Evolutionary conservation across 139 green algal genomes (phyloP).

Genomic region (Coelastrella sp.): DNA sequence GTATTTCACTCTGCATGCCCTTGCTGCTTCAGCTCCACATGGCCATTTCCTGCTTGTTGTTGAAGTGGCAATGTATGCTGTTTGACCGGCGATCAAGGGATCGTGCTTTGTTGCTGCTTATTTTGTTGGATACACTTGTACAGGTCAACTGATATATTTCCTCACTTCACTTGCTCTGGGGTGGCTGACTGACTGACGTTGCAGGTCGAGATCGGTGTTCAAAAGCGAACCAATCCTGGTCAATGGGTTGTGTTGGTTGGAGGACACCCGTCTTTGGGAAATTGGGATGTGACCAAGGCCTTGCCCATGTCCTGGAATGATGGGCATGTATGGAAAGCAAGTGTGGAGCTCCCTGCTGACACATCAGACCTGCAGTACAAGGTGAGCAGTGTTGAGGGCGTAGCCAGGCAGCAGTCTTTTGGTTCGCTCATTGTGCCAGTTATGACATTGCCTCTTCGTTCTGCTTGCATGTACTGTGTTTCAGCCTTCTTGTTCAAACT

Average conservation of each 20-base stretch:
- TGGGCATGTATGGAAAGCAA: constrained; percentile 45
- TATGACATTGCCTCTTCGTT: too few relatives aligned
- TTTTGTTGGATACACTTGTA: too few relatives aligned
- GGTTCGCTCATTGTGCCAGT: neutral
- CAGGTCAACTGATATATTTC: too few relatives aligned
- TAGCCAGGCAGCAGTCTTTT: neutral
- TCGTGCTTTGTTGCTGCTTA: too few relatives aligned
- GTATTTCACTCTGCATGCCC: neutral
- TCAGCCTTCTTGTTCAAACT: neutral
- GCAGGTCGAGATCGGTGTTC: constrained; percentile 39
- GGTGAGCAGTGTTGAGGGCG: too few relatives aligned
- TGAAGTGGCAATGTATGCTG: neutral
- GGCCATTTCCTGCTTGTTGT: too few relatives aligned
- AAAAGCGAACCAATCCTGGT: constrained; percentile 17
- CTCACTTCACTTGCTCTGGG: too few relatives aligned
- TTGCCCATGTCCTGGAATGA: constrained; percentile 42
- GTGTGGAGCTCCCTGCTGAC: constrained; percentile 32
- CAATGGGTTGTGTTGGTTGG: constrained; percentile 39
- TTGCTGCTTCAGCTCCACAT: too few relatives aligned
- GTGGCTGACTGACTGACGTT: neutral
- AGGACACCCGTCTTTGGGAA: constrained; percentile 29
- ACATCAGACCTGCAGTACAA: constrained; percentile 47
- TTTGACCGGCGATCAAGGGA: too few relatives aligned
- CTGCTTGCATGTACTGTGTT: neutral
- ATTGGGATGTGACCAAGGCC: constrained; percentile 16